phyloP scores from a whole-genome alignment of 331 rosid species.

The Saraca asoca region DNA sequence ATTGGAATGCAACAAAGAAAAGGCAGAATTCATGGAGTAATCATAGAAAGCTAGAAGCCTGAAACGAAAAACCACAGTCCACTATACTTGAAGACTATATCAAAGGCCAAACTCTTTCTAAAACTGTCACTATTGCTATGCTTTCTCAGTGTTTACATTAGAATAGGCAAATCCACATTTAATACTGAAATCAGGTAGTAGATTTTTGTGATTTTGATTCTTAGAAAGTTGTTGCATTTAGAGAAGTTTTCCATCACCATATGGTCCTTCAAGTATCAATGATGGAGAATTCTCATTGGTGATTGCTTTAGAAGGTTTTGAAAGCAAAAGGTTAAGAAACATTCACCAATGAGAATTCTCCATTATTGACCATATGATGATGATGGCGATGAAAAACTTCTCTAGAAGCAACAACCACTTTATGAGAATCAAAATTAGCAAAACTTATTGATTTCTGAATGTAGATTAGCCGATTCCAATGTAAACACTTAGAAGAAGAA shows the following conservation, averaged over 20 bases:
- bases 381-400: constrained; percentile 58
- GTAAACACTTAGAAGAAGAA: too few relatives aligned
- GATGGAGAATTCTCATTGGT: too few relatives aligned
- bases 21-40: constrained; percentile 78
- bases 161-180: too few relatives aligned
- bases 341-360: too few relatives aligned
- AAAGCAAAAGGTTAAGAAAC: too few relatives aligned
- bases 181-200: too few relatives aligned
- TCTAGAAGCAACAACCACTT: constrained; percentile 64
- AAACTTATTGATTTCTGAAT: constrained; percentile 9
- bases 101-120: constrained; percentile 31
- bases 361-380: constrained; percentile 32
- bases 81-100: constrained; percentile 80
- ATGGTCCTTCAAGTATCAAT: too few relatives aligned
- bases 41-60: constrained; percentile 43
- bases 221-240: too few relatives aligned
- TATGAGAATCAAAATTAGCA: constrained; percentile 31
- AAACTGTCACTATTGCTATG: constrained; percentile 28
- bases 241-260: too few relatives aligned
- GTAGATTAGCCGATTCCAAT: neutral
- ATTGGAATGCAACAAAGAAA: constrained; percentile 93
- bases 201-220: too few relatives aligned
- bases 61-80: constrained; percentile 54
- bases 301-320: too few relatives aligned
- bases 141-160: too few relatives aligned